Conservation (phyloP, 1,139 yeast species). For the Saccharomycopsis hybrid region DNA sequence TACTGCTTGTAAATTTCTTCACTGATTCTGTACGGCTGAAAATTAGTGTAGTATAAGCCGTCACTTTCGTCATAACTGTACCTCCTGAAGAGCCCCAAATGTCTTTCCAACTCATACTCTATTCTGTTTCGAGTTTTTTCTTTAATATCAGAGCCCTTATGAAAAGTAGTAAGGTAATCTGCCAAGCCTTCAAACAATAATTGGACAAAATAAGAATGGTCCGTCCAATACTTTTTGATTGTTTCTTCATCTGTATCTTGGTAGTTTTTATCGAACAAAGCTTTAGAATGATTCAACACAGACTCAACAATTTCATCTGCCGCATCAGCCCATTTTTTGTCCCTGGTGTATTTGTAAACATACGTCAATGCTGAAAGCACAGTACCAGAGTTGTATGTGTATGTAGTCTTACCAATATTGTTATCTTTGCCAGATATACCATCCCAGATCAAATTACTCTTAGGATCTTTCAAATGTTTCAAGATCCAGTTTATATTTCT, state of each 20-base stretch:
- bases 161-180: conserved; percentile 41
- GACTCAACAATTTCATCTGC: conserved; percentile 32
- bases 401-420: conserved; percentile 36
- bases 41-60: conserved; percentile 55
- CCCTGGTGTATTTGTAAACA: conserved; percentile 47
- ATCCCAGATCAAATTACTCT: conserved; percentile 54
- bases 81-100: conserved; percentile 47
- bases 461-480: conserved; percentile 43
- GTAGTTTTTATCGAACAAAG: neutral
- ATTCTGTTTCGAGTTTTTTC: conserved; percentile 25
- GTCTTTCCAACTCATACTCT: conserved; percentile 42
- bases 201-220: conserved; percentile 58
- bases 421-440: conserved; percentile 48
- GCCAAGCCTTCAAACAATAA: conserved; percentile 63
- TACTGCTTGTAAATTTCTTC: conserved; percentile 46
- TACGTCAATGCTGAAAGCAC: conserved; percentile 51
- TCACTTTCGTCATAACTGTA: conserved; percentile 54
- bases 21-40: conserved; percentile 55
- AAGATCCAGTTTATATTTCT: conserved; percentile 31
- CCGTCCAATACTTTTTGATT: conserved; percentile 54
- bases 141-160: neutral
- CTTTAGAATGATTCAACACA: neutral
- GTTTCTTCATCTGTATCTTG: neutral
- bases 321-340: conserved; percentile 47
- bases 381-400: conserved; percentile 69